Conservation (phyloP, 148 eudicot genomes). For the Selenicereus undatus region DNA sequence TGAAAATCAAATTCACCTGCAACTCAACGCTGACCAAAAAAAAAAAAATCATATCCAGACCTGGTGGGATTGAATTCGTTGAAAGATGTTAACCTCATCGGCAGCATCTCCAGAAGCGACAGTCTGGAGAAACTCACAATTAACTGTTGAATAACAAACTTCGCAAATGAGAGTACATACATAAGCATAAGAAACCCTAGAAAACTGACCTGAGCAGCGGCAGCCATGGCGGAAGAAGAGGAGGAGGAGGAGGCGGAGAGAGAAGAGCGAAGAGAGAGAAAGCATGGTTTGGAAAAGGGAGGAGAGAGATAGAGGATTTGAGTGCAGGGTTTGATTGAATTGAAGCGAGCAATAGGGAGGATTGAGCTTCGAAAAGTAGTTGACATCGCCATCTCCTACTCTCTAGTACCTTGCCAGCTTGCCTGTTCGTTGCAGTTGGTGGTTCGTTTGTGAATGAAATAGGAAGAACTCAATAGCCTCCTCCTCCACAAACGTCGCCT, state of each 20-base stretch:
- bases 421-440: neutral
- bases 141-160: too few species aligned
- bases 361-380: constrained; percentile 31
- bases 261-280: constrained; percentile 20
- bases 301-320: constrained; percentile 10
- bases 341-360: constrained; percentile 3
- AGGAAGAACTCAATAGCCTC: too few species aligned
- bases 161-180: too few species aligned
- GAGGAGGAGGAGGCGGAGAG: neutral
- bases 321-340: neutral
- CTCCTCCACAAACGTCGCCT: too few species aligned
- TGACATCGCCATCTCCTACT: constrained; percentile 20
- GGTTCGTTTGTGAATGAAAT: too few species aligned
- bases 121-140: constrained; percentile 28
- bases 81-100: constrained; percentile 39
- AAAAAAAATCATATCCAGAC: constrained; percentile 23
- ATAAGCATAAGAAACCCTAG: constrained; percentile 19
- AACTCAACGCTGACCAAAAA: too few species aligned
- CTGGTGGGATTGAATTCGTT: constrained; percentile 84
- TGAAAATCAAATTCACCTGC: neutral
- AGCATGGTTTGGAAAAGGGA: constrained; percentile 10
- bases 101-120: constrained; percentile 36
- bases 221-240: constrained; percentile 36
- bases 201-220: constrained; percentile 31
- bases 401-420: constrained; percentile 15